phyloP scores from a whole-genome alignment of 2,329 filamentous ascomycete genomes.

The Pleurostoma richardsiae region DNA sequence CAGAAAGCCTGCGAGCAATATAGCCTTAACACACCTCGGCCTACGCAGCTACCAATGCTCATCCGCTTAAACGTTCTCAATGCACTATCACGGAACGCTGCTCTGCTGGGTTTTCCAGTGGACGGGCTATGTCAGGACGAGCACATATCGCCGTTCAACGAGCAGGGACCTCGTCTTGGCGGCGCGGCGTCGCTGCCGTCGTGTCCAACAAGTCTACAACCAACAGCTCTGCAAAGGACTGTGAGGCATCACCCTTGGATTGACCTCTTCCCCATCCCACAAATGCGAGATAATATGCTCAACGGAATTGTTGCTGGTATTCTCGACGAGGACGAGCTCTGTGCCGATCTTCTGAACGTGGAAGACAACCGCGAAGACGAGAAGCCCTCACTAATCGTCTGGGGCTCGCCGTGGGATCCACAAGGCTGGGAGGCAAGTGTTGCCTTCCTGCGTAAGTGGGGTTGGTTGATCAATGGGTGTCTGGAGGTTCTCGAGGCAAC shows the following conservation, averaged over 20 bases:
- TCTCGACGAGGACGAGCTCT: neutral
- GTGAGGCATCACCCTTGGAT: neutral
- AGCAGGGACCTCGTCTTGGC: neutral
- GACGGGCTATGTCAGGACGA: neutral
- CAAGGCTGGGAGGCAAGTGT: neutral
- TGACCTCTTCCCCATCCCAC: neutral
- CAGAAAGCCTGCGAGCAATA: conserved; percentile 1
- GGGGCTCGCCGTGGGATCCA: neutral
- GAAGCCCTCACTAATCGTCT: neutral
- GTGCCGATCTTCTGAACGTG: neutral
- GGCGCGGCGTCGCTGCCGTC: neutral
- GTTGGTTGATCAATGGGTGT: neutral
- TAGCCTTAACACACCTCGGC: neutral
- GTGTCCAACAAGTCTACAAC: neutral
- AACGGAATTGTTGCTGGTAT: neutral
- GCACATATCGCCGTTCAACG: neutral
- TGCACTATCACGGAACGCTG: neutral
- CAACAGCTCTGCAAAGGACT: neutral
- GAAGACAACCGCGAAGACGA: neutral
- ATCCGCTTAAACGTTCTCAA: neutral
- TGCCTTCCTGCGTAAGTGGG: conserved; percentile 2
- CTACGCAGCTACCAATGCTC: neutral
- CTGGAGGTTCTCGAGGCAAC: neutral
- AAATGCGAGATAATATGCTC: neutral
- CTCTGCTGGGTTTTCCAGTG: neutral